Evolutionary conservation across 2,329 filamentous ascomycete genomes (phyloP).

Genomic region (Alternaria triticina): DNA sequence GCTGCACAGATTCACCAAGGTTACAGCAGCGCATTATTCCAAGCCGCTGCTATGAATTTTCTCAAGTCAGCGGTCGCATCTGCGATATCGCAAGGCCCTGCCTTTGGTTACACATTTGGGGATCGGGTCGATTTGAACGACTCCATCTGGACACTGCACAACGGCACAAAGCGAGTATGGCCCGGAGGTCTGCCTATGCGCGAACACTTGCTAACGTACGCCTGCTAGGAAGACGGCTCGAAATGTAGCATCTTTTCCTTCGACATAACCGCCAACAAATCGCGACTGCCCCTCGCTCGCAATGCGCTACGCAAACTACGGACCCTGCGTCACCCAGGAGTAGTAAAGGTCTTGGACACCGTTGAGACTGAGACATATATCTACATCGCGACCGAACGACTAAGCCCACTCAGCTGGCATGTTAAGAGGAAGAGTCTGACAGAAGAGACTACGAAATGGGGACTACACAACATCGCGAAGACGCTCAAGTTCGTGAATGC

Average conservation of each 20-base stretch:
- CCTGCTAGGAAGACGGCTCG: conserved; percentile 81
- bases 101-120: conserved; percentile 91
- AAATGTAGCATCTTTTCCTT: conserved; percentile 98
- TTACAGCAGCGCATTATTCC: neutral
- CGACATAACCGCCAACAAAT: conserved; percentile 81
- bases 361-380: conserved; percentile 97
- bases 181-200: conserved; percentile 20
- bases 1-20: neutral
- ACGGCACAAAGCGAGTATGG: conserved; percentile 85
- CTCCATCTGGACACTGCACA: conserved; percentile 95
- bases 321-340: conserved; percentile 90
- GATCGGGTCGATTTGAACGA: conserved; percentile 91
- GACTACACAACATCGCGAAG: conserved; percentile 84
- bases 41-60: conserved; percentile 78
- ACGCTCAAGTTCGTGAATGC: conserved; percentile 96
- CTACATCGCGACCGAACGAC: conserved; percentile 92
- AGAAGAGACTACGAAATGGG: conserved; percentile 96
- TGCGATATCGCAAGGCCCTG: conserved; percentile 91
- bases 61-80: conserved; percentile 97
- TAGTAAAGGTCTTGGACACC: conserved; percentile 92
- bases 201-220: conserved; percentile 26
- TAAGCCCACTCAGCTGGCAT: conserved; percentile 88
- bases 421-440: conserved; percentile 85
- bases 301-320: conserved; percentile 94
- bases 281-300: conserved; percentile 82